These are phyloP conservation scores for Bothriochloa decipiens DNA, from an alignment of 176 grass and related monocot species.

Conservation along the genomic window DNA sequence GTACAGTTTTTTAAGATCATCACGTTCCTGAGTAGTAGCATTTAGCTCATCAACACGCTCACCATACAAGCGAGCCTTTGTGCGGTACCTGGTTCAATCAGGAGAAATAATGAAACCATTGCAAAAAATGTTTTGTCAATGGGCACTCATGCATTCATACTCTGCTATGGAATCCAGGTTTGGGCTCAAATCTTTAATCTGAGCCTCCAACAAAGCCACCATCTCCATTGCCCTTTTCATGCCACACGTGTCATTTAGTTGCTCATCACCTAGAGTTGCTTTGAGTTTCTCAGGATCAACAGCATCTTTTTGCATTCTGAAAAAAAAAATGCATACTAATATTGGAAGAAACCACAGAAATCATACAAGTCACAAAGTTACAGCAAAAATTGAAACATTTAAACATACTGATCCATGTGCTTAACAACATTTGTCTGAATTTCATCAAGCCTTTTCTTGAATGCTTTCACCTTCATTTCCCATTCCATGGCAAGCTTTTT, in stretches of 20 bases:
- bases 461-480: slow-evolving; percentile 83
- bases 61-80: slow-evolving; percentile 68
- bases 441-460: slow-evolving; percentile 75
- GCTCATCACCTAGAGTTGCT: slow-evolving; percentile 62
- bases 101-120: slow-evolving; percentile 36
- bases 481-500: slow-evolving; percentile 78
- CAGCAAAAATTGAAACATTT: slow-evolving; percentile 14
- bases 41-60: slow-evolving; percentile 85
- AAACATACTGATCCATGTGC: slow-evolving; percentile 86
- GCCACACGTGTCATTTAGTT: slow-evolving; percentile 64
- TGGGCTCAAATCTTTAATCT: slow-evolving; percentile 92
- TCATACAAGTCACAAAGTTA: slow-evolving; percentile 1
- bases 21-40: slow-evolving; percentile 80
- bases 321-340: slow-evolving; percentile 5
- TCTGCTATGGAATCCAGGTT: slow-evolving; percentile 98
- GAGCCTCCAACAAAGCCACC: slow-evolving; percentile 81
- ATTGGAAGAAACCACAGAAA: slow-evolving; percentile 19
- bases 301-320: slow-evolving; percentile 89
- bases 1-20: slow-evolving; percentile 85
- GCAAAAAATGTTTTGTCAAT: slow-evolving; percentile 14
- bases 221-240: slow-evolving; percentile 87
- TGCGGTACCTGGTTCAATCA: slow-evolving; percentile 65
- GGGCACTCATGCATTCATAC: slow-evolving; percentile 49
- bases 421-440: slow-evolving; percentile 69
- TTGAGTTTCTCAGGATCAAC: slow-evolving; percentile 89